Evolutionary conservation across 495 filamentous ascomycete genomes (phyloP), one percentile per base, ranked within the genome.

Genomic region (Aspergillus kassunensis): DNA sequence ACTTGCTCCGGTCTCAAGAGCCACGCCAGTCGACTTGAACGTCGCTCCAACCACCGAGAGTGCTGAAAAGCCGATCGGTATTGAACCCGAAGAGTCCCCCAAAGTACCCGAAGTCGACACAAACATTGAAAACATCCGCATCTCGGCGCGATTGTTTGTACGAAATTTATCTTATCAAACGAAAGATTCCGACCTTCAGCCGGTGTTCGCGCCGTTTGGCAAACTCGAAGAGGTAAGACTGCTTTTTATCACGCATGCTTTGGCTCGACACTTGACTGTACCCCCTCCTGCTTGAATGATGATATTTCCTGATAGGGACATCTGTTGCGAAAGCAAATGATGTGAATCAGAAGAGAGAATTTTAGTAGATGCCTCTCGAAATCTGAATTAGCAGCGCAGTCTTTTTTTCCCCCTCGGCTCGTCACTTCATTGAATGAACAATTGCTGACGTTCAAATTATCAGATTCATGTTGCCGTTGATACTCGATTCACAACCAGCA

Each of bases 251-350:
- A 15, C 34, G 13, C 20, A 24, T 30, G 29, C 7, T 21, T 44
- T 21, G 27, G 27, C 36, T 33, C 33, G 16, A 24, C 30, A 27
- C 36, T 33, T 36, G 16, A 24, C 30, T 8, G 44, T 45, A n/a
- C 21, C 37, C 51, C 44, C 43, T 19, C 51, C 47, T 35, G 41
- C 33, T 36, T 57, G 33, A 64, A 77, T 91, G 92, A 97, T 97
- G 92, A 97, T 85, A 70, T 81, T 11, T 81, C 86, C 86, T 83
- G 92, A 96, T 97, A 97, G 93, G 93, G 93, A 97, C 92, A 97
- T 80, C 91, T 87, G 83, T 97, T 93, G 85, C 83, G 68, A 72
- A 64, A 70, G 81, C 80, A 81, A 41, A 65, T 86, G 84, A 85
- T 84, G 76, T 78, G 60, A 80, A 55, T 69, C 76, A 75, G 77